phyloP scores from a whole-genome alignment of 257 asterid species.

The Agastache rugosa region DNA sequence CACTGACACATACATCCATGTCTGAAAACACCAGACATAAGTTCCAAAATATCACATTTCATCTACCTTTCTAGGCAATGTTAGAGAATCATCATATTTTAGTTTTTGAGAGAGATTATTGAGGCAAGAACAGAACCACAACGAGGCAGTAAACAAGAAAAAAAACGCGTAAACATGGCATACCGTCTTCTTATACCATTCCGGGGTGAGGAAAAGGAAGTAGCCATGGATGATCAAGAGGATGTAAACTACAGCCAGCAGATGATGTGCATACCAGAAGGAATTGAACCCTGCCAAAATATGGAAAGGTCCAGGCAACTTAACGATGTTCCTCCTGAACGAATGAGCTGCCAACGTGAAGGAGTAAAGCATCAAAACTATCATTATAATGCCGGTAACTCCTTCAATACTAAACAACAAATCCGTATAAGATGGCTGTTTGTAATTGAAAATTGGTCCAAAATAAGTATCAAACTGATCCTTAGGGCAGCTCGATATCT shows the following conservation, averaged over 20 bases:
- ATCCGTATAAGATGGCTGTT: conserved; percentile 65
- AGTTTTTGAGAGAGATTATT: background rate
- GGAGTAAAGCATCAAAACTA: conserved; percentile 57
- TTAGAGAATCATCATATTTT: background rate
- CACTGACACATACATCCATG: conserved; percentile 84
- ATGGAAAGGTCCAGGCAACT: conserved; percentile 64
- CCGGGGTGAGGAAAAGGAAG: conserved; percentile 60
- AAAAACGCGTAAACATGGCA: background rate
- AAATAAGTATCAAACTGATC: conserved; percentile 50
- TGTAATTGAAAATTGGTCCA: conserved; percentile 53
- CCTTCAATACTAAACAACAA: conserved; percentile 53
- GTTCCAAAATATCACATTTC: background rate
- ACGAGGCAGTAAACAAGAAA: no score
- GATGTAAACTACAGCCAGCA: conserved; percentile 68
- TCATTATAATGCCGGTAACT: conserved; percentile 66
- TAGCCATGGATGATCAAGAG: conserved; percentile 79
- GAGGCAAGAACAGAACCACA: background rate
- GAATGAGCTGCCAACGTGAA: conserved; percentile 76
- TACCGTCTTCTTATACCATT: conserved; percentile 86
- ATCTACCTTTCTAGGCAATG: background rate
- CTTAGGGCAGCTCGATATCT: conserved; percentile 61
- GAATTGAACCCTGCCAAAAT: conserved; percentile 85
- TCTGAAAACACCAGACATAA: conserved; percentile 46
- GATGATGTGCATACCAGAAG: conserved; percentile 94
- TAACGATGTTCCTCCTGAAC: conserved; percentile 75